Evolutionary conservation across 1,284 basidiomycete species (phyloP), one percentile per base, ranked within the genome.

Genomic region (Ustilago curta): DNA sequence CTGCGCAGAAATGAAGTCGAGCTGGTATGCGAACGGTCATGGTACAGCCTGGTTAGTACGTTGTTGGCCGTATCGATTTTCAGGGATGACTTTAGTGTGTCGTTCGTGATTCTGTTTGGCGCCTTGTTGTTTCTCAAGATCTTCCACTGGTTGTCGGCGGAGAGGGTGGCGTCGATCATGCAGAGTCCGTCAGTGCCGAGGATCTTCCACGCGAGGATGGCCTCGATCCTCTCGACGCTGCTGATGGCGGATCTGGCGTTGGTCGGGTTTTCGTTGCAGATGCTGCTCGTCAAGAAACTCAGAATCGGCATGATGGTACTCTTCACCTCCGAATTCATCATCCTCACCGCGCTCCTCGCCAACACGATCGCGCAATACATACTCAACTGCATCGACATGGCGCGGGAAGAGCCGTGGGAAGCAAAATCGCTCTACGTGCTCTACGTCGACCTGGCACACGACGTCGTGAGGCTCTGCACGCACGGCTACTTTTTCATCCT

Each of bases 151-250:
- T 89, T 99, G 32, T 90, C 94, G 63, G 90, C 91, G 3, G 96
- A 98, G 84, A 90, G 97, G 45, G 92, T 99, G 56, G 97, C 99
- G 89, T 95, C 93, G 88, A 97, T 99, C 93, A 97, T 99, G 82
- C 97, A 99, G 87, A 88, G 92, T 59, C 92, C 94, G 31, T 91
- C 93, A 8, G 91, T 96, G 25, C 88, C 92, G 3, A 83, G 89
- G 19, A 85, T 91, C 29, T 97, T 97, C 86, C 95, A 98, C 85
- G 80, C 93, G 48, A 90, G 97, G 45, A 92, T 97, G 88, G 87
- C 89, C 39, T 86, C 88, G 37, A 86, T 95, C 9, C 91, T 95
- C 70, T 76, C 88, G 43, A 87, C 92, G 11, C 86, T 96, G 21
- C 91, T 91, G 89, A 71, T 88, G 14, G 88, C 90, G 14, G 93